These are phyloP conservation scores for Lichina pygmaea DNA, from an alignment of 495 filamentous ascomycete species.

Conservation along the genomic window DNA sequence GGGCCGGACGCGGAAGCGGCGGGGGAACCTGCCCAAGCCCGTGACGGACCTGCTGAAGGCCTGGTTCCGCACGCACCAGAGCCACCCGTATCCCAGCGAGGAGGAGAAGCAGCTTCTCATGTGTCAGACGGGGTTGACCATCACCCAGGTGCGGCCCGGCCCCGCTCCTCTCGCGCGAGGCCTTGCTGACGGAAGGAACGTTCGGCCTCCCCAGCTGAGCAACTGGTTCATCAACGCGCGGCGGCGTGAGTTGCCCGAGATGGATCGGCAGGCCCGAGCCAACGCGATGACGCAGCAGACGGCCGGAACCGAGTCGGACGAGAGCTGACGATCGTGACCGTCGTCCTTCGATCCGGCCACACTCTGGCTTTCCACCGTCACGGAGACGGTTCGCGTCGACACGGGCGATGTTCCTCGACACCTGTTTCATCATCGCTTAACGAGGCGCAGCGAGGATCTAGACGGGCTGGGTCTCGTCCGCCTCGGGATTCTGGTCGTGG, in stretches of 20 bases:
- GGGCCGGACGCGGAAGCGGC: constrained; percentile 15
- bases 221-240: constrained; percentile 95
- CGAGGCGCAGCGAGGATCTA: no score
- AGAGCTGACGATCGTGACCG: background rate
- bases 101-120: constrained; percentile 73
- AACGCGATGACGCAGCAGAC: background rate
- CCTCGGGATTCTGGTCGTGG: no score
- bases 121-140: constrained; percentile 44
- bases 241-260: constrained; percentile 42
- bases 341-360: no score
- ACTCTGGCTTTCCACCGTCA: no score
- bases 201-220: constrained; percentile 30
- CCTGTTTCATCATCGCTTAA: no score
- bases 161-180: background rate
- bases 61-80: constrained; percentile 53
- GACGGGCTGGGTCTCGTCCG: no score
- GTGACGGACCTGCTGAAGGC: constrained; percentile 55
- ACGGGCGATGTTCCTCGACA: no score
- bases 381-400: no score
- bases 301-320: background rate
- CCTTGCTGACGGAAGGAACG: background rate
- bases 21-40: constrained; percentile 70
- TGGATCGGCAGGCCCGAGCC: constrained; percentile 9
- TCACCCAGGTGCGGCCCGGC: constrained; percentile 33
- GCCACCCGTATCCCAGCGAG: constrained; percentile 71